Conservation (phyloP, 2,329 filamentous ascomycete genomes). For the Aspergillus sp. region DNA sequence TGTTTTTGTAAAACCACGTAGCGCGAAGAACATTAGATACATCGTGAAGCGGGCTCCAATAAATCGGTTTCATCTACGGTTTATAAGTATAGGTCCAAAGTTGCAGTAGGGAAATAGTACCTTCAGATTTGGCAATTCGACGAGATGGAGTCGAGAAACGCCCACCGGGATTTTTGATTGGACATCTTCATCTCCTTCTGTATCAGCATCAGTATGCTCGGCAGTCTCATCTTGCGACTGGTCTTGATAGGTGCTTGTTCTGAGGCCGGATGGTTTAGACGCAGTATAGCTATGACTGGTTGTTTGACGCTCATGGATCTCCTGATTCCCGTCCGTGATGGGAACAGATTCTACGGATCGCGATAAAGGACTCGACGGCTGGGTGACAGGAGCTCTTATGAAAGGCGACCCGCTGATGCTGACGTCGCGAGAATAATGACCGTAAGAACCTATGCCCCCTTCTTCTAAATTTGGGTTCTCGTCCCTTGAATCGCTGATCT, state of each 20-base stretch:
- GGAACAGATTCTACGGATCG: slow-evolving; percentile 30
- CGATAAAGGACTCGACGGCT: slow-evolving; percentile 29
- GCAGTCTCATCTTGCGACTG: slow-evolving; percentile 12
- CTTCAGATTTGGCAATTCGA: slow-evolving; percentile 72
- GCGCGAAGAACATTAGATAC: slow-evolving; percentile 77
- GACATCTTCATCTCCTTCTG: slow-evolving; percentile 21
- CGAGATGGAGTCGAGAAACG: slow-evolving; percentile 83
- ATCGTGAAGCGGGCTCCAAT: slow-evolving; percentile 94
- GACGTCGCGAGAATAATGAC: slow-evolving; percentile 28
- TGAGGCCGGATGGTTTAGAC: slow-evolving; percentile 29
- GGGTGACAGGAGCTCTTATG: slow-evolving; percentile 40
- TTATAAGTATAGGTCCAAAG: slow-evolving; percentile 5
- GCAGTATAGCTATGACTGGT: slow-evolving; percentile 14
- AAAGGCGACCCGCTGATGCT: slow-evolving; percentile 53
- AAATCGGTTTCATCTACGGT: slow-evolving; percentile 85
- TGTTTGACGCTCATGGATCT: slow-evolving; percentile 20
- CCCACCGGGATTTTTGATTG: slow-evolving; percentile 74
- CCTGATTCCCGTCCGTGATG: slow-evolving; percentile 23
- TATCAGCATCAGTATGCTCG: slow-evolving; percentile 13
- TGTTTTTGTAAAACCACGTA: slow-evolving; percentile 97
- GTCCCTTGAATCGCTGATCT: slow-evolving; percentile 24
- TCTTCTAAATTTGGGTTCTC: slow-evolving; percentile 26
- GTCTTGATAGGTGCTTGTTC: slow-evolving; percentile 25
- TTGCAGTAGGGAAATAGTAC: slow-evolving; percentile 18
- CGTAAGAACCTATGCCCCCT: slow-evolving; percentile 23